Evolutionary conservation across 352 stramenopile genomes (phyloP).

Genomic region (Globisporangium parvum): DNA sequence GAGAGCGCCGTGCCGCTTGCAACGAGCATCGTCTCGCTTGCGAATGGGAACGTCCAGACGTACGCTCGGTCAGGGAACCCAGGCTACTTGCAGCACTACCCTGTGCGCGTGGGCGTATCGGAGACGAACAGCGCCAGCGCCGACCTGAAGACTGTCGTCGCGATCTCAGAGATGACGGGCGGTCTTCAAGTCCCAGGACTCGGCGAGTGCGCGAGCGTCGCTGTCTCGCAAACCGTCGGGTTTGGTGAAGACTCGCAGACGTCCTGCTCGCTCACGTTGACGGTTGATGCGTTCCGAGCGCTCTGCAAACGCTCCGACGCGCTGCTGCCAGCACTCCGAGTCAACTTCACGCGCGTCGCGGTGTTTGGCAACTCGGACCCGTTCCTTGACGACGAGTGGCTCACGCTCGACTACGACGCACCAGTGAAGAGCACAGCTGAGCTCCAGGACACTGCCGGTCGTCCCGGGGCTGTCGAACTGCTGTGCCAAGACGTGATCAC

Average conservation of each 20-base stretch:
- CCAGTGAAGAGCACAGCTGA: conserved; percentile 15
- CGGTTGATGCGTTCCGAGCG: conserved; percentile 18
- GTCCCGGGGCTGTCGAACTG: conserved; percentile 19
- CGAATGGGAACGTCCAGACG: conserved; percentile 26
- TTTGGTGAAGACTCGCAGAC: conserved; percentile 36
- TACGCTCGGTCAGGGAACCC: conserved; percentile 36
- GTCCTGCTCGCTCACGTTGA: conserved; percentile 27
- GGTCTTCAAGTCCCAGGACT: conserved; percentile 24
- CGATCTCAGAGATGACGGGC: conserved; percentile 25
- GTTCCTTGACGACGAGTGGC: conserved; percentile 29
- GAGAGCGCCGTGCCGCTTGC: conserved; percentile 15
- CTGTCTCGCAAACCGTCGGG: conserved; percentile 9
- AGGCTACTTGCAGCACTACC: conserved; percentile 27
- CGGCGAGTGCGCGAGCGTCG: conserved; percentile 18
- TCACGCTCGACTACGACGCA: conserved; percentile 31
- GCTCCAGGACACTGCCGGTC: conserved; percentile 14
- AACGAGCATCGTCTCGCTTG: conserved; percentile 16
- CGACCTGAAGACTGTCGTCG: background rate
- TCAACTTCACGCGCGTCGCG: conserved; percentile 38
- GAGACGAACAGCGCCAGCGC: conserved; percentile 5
- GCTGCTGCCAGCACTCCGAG: conserved; percentile 15
- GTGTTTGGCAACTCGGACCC: conserved; percentile 38
- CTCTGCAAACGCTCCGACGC: conserved; percentile 19
- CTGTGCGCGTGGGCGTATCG: conserved; percentile 27
- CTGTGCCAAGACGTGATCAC: conserved; percentile 22